These are phyloP conservation scores for Zygoascus bituminiphila DNA, from an alignment of 805 yeast genomes.

Conservation along the genomic window DNA sequence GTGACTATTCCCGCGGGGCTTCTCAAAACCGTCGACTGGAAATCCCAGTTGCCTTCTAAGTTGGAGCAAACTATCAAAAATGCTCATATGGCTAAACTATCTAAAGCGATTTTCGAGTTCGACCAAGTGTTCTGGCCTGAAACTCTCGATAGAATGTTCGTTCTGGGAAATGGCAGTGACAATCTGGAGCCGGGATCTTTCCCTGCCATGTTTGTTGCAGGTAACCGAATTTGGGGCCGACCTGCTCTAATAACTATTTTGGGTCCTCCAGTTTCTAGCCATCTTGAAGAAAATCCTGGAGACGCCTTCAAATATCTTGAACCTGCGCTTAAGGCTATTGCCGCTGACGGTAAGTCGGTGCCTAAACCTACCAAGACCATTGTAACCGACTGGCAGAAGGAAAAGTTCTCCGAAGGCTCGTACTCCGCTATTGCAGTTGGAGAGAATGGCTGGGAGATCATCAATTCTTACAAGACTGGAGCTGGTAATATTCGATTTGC, in stretches of 20 bases:
- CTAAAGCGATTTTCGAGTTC: slow-evolving; percentile 67
- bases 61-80: slow-evolving; percentile 35
- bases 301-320: slow-evolving; percentile 49
- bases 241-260: slow-evolving; percentile 59
- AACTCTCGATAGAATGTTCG: slow-evolving; percentile 39
- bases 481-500: slow-evolving; percentile 65
- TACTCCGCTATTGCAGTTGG: slow-evolving; percentile 45
- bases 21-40: slow-evolving; percentile 42
- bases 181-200: slow-evolving; percentile 7
- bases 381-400: slow-evolving; percentile 60
- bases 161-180: slow-evolving; percentile 32
- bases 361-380: slow-evolving; percentile 36
- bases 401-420: slow-evolving; percentile 65
- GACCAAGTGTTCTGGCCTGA: slow-evolving; percentile 53
- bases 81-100: slow-evolving; percentile 58
- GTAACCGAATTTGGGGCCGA: slow-evolving; percentile 38
- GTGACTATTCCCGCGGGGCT: slow-evolving; percentile 76
- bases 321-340: slow-evolving; percentile 38
- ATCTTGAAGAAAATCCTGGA: slow-evolving; percentile 41
- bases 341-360: slow-evolving; percentile 17
- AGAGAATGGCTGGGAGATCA: slow-evolving; percentile 7
- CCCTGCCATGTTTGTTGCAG: slow-evolving; percentile 60
- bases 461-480: slow-evolving; percentile 50
- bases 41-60: slow-evolving; percentile 43
- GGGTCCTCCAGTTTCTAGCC: slow-evolving; percentile 66